Evolutionary conservation across 2,329 filamentous ascomycete species (phyloP).

Genomic region (Colletotrichum truncatum): DNA sequence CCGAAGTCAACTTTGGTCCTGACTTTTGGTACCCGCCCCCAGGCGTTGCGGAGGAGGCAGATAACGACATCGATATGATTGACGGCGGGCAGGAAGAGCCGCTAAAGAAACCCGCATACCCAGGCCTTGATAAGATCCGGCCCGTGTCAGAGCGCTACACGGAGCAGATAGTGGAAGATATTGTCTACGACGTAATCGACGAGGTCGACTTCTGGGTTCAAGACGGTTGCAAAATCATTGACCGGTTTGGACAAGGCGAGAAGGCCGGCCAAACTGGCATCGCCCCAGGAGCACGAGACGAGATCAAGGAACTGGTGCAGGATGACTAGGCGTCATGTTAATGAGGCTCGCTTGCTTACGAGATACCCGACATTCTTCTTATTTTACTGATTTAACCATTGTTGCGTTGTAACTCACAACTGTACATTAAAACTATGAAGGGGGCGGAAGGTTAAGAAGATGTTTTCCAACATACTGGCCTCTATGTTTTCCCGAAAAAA

Average conservation of each 20-base stretch:
- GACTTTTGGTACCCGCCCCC: conserved; percentile 90
- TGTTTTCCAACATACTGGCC: neutral
- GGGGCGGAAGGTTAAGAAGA: neutral
- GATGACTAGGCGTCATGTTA: conserved; percentile 56
- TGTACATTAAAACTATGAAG: conserved; percentile 11
- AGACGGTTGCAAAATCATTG: conserved; percentile 65
- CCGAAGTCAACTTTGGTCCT: conserved; percentile 93
- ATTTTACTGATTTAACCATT: too few species aligned
- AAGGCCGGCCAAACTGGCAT: conserved; percentile 54
- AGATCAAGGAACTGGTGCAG: conserved; percentile 73
- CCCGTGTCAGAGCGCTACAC: conserved; percentile 82
- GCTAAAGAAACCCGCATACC: neutral
- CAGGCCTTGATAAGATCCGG: conserved; percentile 50
- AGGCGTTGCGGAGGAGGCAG: conserved; percentile 53
- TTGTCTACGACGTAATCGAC: conserved; percentile 92
- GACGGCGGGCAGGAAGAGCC: conserved; percentile 27
- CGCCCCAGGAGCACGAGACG: conserved; percentile 56
- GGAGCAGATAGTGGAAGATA: conserved; percentile 94
- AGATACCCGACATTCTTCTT: conserved; percentile 26
- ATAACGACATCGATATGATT: conserved; percentile 59
- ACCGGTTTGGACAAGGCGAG: conserved; percentile 46
- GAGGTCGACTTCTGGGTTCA: conserved; percentile 91
- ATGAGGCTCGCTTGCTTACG: conserved; percentile 8
- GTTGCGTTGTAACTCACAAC: conserved; percentile 9
- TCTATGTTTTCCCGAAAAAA: neutral